phyloP scores from a whole-genome alignment of 2,329 filamentous ascomycete genomes.

The Aspergillus pseudoglaucus region DNA sequence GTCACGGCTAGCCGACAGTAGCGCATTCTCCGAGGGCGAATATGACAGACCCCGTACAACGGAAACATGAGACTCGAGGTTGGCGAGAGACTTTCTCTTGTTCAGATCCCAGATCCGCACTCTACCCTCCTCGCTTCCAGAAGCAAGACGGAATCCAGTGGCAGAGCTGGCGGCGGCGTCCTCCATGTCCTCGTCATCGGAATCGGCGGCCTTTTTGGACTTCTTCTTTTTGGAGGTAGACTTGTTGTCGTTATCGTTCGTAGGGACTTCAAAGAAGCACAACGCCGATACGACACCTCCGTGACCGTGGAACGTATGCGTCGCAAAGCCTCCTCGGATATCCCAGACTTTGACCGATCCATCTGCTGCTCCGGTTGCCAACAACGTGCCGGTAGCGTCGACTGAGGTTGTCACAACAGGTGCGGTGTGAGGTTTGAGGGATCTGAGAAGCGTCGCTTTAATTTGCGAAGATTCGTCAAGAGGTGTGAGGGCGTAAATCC shows the following conservation, averaged over 20 bases:
- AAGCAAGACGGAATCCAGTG: constrained; percentile 71
- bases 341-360: constrained; percentile 97
- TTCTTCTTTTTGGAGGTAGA: constrained; percentile 40
- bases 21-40: constrained; percentile 62
- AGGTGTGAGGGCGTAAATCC: constrained; percentile 69
- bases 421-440: constrained; percentile 81
- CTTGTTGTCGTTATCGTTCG: constrained; percentile 34
- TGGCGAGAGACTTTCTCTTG: constrained; percentile 69
- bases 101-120: constrained; percentile 87
- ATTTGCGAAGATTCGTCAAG: constrained; percentile 53
- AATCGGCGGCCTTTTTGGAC: constrained; percentile 27
- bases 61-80: constrained; percentile 86
- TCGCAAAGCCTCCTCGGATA: constrained; percentile 79
- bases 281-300: constrained; percentile 86
- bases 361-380: constrained; percentile 90
- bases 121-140: constrained; percentile 89
- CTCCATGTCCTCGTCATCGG: constrained; percentile 38
- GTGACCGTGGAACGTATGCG: constrained; percentile 90
- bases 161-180: constrained; percentile 39
- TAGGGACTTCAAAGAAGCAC: constrained; percentile 75
- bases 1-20: constrained; percentile 83
- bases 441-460: constrained; percentile 64
- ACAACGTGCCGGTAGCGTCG: constrained; percentile 78
- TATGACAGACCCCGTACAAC: constrained; percentile 86
- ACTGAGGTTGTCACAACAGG: constrained; percentile 82